Evolutionary conservation across 495 filamentous ascomycete genomes (phyloP).

Genomic region (Achaetomiella virescens): DNA sequence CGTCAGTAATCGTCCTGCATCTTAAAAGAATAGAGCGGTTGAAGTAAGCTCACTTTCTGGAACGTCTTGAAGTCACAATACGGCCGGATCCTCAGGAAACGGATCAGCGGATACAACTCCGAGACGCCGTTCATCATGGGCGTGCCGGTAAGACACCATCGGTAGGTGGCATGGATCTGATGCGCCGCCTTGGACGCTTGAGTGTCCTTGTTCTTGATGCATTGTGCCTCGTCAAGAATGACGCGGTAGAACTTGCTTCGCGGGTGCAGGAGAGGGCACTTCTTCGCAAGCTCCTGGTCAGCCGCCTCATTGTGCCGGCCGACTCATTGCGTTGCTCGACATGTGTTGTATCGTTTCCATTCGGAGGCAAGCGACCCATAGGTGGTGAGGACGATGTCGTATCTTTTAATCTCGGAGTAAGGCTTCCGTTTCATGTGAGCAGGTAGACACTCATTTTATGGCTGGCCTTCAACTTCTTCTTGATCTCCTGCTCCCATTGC

Average conservation of each 20-base stretch:
- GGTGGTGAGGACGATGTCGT: constrained; percentile 86
- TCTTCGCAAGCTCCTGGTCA: constrained; percentile 25
- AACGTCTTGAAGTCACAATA: constrained; percentile 62
- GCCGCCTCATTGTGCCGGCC: constrained; percentile 8
- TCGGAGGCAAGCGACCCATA: constrained; percentile 75
- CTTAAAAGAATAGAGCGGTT: not conserved
- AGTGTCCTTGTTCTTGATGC: constrained; percentile 80
- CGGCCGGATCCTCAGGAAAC: constrained; percentile 77
- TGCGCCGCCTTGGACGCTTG: constrained; percentile 58
- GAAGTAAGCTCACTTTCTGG: constrained; percentile 40
- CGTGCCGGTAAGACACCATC: constrained; percentile 87
- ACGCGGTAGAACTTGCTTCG: constrained; percentile 71
- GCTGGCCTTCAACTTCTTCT: constrained; percentile 54
- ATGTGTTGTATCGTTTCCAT: constrained; percentile 43
- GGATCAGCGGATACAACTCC: constrained; percentile 77
- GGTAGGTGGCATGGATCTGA: constrained; percentile 54
- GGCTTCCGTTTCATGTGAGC: constrained; percentile 53
- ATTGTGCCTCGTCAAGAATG: constrained; percentile 90
- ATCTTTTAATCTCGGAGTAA: constrained; percentile 57
- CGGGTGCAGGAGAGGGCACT: constrained; percentile 58
- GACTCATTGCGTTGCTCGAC: constrained; percentile 17
- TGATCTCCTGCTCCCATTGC: constrained; percentile 87
- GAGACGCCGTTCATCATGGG: constrained; percentile 88
- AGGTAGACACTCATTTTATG: constrained; percentile 61
- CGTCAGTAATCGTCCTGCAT: not conserved